Evolutionary conservation across 768 basidiomycete genomes (phyloP).

Genomic region (Hysterangium stoloniferum): DNA sequence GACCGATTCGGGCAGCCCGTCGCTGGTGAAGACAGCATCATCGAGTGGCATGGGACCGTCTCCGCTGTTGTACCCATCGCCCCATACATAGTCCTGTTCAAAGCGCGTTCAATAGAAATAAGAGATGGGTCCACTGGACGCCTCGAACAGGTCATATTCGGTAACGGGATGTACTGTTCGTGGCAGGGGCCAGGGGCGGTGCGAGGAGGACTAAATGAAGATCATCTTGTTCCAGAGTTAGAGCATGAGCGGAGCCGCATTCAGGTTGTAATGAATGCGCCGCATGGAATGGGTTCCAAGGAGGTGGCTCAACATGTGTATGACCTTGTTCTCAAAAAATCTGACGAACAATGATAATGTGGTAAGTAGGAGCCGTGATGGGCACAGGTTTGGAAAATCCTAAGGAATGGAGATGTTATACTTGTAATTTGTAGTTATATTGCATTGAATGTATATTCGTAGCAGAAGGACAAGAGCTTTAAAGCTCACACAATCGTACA

Average conservation of each 20-base stretch:
- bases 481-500: too few species aligned
- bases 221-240: constrained; percentile 1
- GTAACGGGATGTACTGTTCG: constrained; percentile 8
- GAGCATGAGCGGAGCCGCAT: constrained; percentile 3
- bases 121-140: not conserved
- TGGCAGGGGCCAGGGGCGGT: constrained; percentile 10
- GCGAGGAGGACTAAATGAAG: constrained; percentile 9
- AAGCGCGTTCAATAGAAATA: constrained; percentile 9
- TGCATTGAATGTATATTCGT: too few species aligned
- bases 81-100: constrained; percentile 10
- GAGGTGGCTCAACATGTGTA: constrained; percentile 10
- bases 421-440: too few species aligned
- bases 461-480: too few species aligned
- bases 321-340: constrained; percentile 1
- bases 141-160: constrained; percentile 9
- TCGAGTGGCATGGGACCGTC: constrained; percentile 10
- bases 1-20: constrained; percentile 3
- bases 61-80: constrained; percentile 1
- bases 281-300: not conserved
- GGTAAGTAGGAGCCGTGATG: not conserved
- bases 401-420: too few species aligned
- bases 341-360: not conserved
- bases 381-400: not conserved
- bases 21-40: not conserved
- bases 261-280: constrained; percentile 10